Conservation (phyloP, 306 rosid genomes). For the Alnus rubra region DNA sequence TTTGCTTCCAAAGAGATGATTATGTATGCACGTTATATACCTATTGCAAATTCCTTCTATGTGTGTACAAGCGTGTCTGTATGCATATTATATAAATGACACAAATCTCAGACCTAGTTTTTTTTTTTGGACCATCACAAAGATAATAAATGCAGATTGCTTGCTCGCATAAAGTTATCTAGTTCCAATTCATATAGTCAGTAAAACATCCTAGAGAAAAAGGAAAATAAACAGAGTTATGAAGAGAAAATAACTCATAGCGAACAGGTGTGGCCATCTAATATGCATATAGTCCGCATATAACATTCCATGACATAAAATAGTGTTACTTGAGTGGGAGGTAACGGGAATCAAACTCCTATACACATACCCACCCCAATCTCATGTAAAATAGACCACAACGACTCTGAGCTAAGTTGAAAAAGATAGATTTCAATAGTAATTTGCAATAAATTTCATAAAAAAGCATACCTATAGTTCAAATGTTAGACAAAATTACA, state of each 20-base stretch:
- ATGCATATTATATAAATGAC: background rate
- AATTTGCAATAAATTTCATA: background rate
- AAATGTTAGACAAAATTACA: background rate
- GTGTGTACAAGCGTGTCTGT: background rate
- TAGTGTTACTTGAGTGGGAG: background rate
- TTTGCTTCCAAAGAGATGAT: too few relatives aligned
- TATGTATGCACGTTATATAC: background rate
- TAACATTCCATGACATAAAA: background rate
- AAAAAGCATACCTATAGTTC: background rate
- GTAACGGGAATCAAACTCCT: background rate
- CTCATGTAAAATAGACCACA: too few relatives aligned
- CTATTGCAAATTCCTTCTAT: background rate
- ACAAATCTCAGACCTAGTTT: background rate
- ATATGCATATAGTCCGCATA: background rate
- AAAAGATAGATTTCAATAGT: background rate
- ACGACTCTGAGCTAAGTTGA: background rate
- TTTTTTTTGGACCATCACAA: too few relatives aligned
- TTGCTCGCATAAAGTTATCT: background rate
- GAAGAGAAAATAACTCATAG: background rate
- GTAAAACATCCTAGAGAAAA: background rate
- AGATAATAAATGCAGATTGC: background rate
- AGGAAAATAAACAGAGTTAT: background rate
- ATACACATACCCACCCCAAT: background rate
- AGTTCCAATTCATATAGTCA: background rate
- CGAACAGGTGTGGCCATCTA: background rate